Conservation (phyloP, 116 monocot species). For the Cymodocea nodosa region DNA sequence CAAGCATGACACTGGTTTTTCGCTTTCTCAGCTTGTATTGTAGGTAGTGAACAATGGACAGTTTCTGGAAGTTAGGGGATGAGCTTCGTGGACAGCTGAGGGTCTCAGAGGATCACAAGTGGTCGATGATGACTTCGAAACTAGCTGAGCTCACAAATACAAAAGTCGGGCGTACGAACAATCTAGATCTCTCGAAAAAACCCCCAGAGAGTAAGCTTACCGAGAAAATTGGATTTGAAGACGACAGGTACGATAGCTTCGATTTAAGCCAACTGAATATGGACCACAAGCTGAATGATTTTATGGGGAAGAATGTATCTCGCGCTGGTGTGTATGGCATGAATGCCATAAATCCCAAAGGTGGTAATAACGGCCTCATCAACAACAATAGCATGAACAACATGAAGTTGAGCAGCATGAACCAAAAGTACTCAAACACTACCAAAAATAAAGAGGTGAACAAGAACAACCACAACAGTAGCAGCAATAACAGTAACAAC, state of each 20-base stretch:
- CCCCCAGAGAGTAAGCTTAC: slow-evolving; percentile 32
- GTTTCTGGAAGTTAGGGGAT: slow-evolving; percentile 83
- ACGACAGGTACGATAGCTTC: slow-evolving; percentile 50
- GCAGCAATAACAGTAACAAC: slow-evolving; percentile 22
- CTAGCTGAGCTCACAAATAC: slow-evolving; percentile 59
- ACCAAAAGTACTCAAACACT: slow-evolving; percentile 41
- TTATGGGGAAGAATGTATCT: slow-evolving; percentile 31
- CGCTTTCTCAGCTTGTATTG: too few relatives aligned
- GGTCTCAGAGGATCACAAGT: slow-evolving; percentile 74
- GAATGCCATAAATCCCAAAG: slow-evolving; percentile 44
- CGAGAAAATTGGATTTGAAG: slow-evolving; percentile 48
- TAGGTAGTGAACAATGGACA: slow-evolving; percentile 35
- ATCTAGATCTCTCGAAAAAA: slow-evolving; percentile 46
- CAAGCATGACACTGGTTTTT: too few relatives aligned
- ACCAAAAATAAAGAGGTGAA: slow-evolving; percentile 31
- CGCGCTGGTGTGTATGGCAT: slow-evolving; percentile 26
- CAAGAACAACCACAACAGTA: slow-evolving; percentile 20
- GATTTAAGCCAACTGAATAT: slow-evolving; percentile 45
- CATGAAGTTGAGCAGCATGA: slow-evolving; percentile 50
- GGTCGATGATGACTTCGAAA: slow-evolving; percentile 77
- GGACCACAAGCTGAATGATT: slow-evolving; percentile 73
- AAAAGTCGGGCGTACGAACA: slow-evolving; percentile 47
- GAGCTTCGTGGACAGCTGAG: slow-evolving; percentile 82
- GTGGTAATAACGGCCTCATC: slow-evolving; percentile 15
- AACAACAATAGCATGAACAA: slow-evolving; percentile 39